Conservation (phyloP, 257 asterid genomes). For the Agastache rugosa region DNA sequence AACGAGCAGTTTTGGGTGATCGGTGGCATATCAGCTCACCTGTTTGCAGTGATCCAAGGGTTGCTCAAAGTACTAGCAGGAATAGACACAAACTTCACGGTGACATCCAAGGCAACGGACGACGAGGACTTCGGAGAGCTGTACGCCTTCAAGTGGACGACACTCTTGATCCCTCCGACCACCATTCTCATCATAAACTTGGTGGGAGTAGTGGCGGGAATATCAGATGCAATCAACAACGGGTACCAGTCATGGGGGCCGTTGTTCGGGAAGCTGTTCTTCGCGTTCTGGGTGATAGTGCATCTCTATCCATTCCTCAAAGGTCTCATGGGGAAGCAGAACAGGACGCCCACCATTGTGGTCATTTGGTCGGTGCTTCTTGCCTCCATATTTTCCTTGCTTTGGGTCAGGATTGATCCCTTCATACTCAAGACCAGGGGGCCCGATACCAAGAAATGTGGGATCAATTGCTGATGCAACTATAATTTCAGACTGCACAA, state of each 20-base stretch:
- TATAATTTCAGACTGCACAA: background rate
- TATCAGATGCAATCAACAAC: constrained; percentile 86
- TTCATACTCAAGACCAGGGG: constrained; percentile 78
- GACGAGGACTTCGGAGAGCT: constrained; percentile 90
- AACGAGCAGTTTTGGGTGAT: constrained; percentile 97
- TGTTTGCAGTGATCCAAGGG: constrained; percentile 87
- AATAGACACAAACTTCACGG: constrained; percentile 89
- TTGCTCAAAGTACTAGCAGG: constrained; percentile 82
- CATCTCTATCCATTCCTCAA: constrained; percentile 94
- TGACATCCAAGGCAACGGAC: constrained; percentile 78
- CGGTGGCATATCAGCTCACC: constrained; percentile 93
- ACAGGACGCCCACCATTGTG: constrained; percentile 89
- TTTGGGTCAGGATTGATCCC: constrained; percentile 90
- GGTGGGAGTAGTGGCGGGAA: constrained; percentile 92
- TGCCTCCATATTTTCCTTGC: constrained; percentile 90
- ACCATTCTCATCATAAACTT: constrained; percentile 80
- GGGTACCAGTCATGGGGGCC: constrained; percentile 96
- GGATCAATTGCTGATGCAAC: constrained; percentile 72
- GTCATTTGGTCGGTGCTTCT: constrained; percentile 85
- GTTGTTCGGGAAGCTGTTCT: constrained; percentile 87
- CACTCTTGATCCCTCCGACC: constrained; percentile 91
- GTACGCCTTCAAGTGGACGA: constrained; percentile 92
- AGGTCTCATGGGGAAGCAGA: constrained; percentile 91
- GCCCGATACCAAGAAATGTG: constrained; percentile 80
- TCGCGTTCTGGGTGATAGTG: constrained; percentile 90